Base-by-base conservation (phyloP, 2,329 filamentous ascomycete species). In the Nothophoma quercina region DNA sequence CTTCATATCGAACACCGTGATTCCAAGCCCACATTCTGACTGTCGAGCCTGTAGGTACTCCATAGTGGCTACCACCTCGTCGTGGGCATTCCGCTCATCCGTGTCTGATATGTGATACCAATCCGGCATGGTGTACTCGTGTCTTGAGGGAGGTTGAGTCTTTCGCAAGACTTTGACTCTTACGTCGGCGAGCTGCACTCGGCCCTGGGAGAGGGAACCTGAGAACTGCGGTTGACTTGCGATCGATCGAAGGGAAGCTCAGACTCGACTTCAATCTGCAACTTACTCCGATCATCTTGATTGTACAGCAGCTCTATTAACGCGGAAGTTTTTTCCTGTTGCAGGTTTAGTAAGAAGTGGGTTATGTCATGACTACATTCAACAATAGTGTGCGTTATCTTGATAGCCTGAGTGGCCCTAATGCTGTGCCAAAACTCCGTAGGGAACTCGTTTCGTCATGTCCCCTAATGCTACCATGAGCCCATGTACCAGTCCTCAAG, bases 391-490 rank as follows among this genome's bases (percentile, higher is more conserved):
- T 33, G n/a, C 13, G 7, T 15, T 53, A 21, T 26, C 38, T 34
- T 29, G 42, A 18, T 28, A 28, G 50, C 47, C 40, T 26, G 29
- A 12, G 8, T 16, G 41, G 33, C 28, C 19, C 12, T 21, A 36
- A 48, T 44, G 48, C 48, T 42, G 28, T 33, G 21, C 28, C 38
- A 16, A 32, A 52, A 53, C 44, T 32, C 43, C 44, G 38, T 53
- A 53, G 50, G 43, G 43, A 53, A 53, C 50, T 48, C 50, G 50
- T 53, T 34, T 33, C 50, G 21, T 53, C 50, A 44, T 53, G 38
- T 43, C 22, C 39, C 36, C 39, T 21, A 28, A 53, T 48, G 50
- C 43, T 48, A 16, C 33, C 43, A 22, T 48, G 19, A 33, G 50
- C 38, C 43, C 50, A 39, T 18, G 22, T 22, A n/a, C 50, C 43